Conservation (phyloP, 23 red algal species). For the Agarophyton chilense region DNA sequence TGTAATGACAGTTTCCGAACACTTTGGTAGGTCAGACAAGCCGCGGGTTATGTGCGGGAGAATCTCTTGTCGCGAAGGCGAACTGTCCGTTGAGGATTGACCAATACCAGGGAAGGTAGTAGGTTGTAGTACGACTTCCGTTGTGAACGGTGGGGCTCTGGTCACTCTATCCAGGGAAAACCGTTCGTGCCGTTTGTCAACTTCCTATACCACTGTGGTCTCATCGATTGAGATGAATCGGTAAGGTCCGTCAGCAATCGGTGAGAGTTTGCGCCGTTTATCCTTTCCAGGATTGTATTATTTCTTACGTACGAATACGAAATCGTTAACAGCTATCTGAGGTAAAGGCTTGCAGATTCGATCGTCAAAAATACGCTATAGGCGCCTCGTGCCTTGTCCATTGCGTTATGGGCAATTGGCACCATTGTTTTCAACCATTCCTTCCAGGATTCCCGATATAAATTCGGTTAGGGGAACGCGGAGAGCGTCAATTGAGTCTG, state of each 20-base stretch:
- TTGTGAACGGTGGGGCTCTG: too few relatives aligned
- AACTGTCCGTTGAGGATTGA: too few relatives aligned
- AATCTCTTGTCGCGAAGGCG: too few relatives aligned
- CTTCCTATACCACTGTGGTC: background rate
- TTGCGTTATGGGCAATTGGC: background rate
- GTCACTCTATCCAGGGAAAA: too few relatives aligned
- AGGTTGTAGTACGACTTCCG: too few relatives aligned
- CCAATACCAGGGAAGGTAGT: too few relatives aligned
- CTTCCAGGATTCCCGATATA: background rate
- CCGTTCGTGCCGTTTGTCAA: too few relatives aligned
- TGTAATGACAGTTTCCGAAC: too few relatives aligned
- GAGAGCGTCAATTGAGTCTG: background rate
- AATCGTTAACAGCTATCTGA: background rate
- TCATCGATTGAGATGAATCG: background rate
- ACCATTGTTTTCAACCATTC: background rate
- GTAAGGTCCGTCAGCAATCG: background rate
- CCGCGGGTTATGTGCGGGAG: too few relatives aligned
- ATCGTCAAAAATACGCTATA: background rate
- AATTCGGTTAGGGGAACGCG: background rate
- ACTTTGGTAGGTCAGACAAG: too few relatives aligned
- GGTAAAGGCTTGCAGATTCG: background rate
- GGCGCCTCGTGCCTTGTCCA: background rate
- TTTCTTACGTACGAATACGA: slow-evolving; percentile 6
- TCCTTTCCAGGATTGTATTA: background rate
- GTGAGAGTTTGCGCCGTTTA: slow-evolving; percentile 5